Evolutionary conservation across 345 rosid species (phyloP).

Genomic region (Acer yangbiense): DNA sequence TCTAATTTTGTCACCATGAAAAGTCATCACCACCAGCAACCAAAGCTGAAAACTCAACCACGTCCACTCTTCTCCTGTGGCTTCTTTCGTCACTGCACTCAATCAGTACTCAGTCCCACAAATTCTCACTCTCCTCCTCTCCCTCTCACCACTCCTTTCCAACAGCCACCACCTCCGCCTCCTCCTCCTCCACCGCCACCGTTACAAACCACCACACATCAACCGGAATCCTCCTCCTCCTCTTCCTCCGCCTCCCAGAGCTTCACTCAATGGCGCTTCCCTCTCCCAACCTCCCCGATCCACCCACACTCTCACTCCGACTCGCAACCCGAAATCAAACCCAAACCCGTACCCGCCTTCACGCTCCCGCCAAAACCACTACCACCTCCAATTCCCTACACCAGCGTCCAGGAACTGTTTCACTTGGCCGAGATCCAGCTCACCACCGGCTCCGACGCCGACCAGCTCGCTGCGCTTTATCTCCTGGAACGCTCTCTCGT

Average conservation of each 20-base stretch:
- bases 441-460: conserved; percentile 50
- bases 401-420: conserved; percentile 61
- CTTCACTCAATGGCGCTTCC: conserved; percentile 91
- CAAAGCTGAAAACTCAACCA: conserved; percentile 64
- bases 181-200: conserved; percentile 35
- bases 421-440: conserved; percentile 73
- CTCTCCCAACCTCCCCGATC: conserved; percentile 53
- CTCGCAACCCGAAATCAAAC: conserved; percentile 2
- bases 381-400: conserved; percentile 45
- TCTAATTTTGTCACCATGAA: conserved; percentile 34
- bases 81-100: conserved; percentile 85
- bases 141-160: conserved; percentile 33
- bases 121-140: conserved; percentile 43
- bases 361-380: conserved; percentile 29
- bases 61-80: conserved; percentile 79
- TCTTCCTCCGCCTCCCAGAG: conserved; percentile 82
- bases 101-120: conserved; percentile 57
- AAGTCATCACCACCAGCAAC: conserved; percentile 40
- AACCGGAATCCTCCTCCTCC: conserved; percentile 62
- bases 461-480: conserved; percentile 69
- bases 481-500: conserved; percentile 69
- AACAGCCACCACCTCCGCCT: conserved; percentile 16
- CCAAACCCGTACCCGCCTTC: neutral
- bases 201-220: conserved; percentile 23
- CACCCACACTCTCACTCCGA: conserved; percentile 27